Base-by-base conservation (phyloP, 108 stramenopile species). In the Phaeodactylum tricornutum region DNA sequence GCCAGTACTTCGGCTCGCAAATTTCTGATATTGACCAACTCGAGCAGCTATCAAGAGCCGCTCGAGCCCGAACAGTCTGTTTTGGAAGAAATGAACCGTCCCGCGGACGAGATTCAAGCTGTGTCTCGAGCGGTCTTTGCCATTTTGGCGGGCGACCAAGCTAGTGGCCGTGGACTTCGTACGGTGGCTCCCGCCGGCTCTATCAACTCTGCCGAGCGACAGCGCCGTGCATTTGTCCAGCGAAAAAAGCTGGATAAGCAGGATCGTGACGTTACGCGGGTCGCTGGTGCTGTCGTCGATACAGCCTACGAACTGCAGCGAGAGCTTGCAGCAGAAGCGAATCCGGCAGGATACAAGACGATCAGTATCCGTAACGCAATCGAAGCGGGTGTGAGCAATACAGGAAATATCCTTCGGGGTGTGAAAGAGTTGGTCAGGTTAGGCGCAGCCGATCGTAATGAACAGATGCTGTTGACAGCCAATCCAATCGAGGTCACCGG, bases 311-410 rank as follows among this genome's bases (percentile, higher is more conserved):
- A 88, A 53, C 24, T 88, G n/a, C 42, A 57, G 17, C 69, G 66
- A 50, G 87, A 88, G 59, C 59, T 88, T 40, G 45, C 71, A 48
- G 51, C 55, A 11, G 86, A 78, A 39, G 51, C 56, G 4, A 84
- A 71, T 38, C 45, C 64, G 44, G 78, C 87, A 37, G 87, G 87
- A 19, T 88, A 82, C 66, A 65, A 72, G 56, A 79, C 67, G 17
- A 67, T 75, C 49, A 52, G 61, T 14, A 63, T 77, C 1, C 53
- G 77, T 28, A 74, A 59, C n/a, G 69, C 72, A 11, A 40, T 81
- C 16, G 72, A 57, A 34, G 63, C 66, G 7, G 75, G 70, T 7
- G 77, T 77, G 2, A 67, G 50, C 14, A 32, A 40, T 26, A 67
- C 75, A 19, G 29, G 29, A 12, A 42, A 55, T 15, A 30, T 26